These are phyloP conservation scores for Saccharum hybrid DNA, from an alignment of 202 grass and related monocot species.

Conservation along the genomic window DNA sequence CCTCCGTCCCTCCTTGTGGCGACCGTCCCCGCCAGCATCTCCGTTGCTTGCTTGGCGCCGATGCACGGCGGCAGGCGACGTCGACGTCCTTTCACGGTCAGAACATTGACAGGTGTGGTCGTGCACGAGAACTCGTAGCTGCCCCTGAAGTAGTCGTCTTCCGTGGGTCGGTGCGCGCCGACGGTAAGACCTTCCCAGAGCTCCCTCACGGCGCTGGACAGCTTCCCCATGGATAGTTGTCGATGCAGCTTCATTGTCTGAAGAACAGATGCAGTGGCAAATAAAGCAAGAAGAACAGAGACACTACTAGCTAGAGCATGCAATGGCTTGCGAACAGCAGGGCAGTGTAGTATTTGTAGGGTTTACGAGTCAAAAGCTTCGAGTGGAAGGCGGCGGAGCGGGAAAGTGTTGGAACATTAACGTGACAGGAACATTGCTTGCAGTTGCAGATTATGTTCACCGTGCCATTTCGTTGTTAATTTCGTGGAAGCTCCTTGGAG, in stretches of 20 bases:
- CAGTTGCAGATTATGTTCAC: neutral
- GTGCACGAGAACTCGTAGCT: constrained; percentile 51
- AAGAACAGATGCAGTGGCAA: neutral
- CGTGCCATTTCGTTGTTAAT: constrained; percentile 3
- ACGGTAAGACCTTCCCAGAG: constrained; percentile 20
- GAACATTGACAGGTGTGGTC: constrained; percentile 1
- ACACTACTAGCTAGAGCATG: neutral
- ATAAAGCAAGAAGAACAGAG: neutral
- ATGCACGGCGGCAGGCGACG: constrained; percentile 30
- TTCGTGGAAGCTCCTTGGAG: constrained; percentile 19
- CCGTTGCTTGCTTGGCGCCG: neutral
- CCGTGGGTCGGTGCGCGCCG: neutral
- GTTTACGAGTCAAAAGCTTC: constrained; percentile 29
- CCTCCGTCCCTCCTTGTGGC: neutral
- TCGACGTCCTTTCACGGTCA: neutral
- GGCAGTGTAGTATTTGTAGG: constrained; percentile 38
- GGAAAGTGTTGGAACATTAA: constrained; percentile 27
- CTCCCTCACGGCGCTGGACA: neutral
- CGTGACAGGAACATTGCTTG: neutral
- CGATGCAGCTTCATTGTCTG: constrained; percentile 13
- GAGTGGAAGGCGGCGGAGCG: neutral
- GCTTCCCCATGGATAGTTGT: constrained; percentile 12
- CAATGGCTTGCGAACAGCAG: neutral
- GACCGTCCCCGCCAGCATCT: neutral
- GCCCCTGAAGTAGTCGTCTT: constrained; percentile 25